Evolutionary conservation across 2,329 filamentous ascomycete species (phyloP).

Genomic region (Lecanicillium sp.): DNA sequence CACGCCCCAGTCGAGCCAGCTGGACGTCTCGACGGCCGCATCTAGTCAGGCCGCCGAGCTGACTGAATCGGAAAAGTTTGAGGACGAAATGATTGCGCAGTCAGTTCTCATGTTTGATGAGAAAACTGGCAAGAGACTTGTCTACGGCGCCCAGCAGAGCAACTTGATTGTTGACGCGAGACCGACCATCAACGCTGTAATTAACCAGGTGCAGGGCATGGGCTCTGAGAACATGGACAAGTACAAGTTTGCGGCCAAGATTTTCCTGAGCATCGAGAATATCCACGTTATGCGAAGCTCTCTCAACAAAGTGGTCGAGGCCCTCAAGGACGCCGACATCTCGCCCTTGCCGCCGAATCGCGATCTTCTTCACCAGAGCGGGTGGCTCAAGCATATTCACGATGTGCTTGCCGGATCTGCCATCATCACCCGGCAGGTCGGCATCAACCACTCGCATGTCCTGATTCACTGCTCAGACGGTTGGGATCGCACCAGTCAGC

Average conservation of each 20-base stretch:
- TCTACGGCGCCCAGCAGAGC: slow-evolving; percentile 88
- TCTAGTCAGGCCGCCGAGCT: slow-evolving; percentile 41
- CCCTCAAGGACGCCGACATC: slow-evolving; percentile 87
- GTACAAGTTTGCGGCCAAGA: slow-evolving; percentile 86
- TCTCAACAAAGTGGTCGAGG: slow-evolving; percentile 78
- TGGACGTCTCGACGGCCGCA: slow-evolving; percentile 37
- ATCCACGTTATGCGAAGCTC: slow-evolving; percentile 98
- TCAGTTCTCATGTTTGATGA: slow-evolving; percentile 43
- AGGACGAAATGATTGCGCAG: slow-evolving; percentile 57
- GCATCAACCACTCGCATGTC: slow-evolving; percentile 88
- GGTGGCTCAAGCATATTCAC: slow-evolving; percentile 85
- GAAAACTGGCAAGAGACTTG: slow-evolving; percentile 54
- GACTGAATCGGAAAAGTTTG: slow-evolving; percentile 57
- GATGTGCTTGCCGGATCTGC: slow-evolving; percentile 78
- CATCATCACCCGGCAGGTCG: slow-evolving; percentile 80
- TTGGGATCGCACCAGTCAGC: slow-evolving; percentile 94
- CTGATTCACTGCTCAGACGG: slow-evolving; percentile 97
- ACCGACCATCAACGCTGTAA: slow-evolving; percentile 87
- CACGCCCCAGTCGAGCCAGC: slow-evolving; percentile 40
- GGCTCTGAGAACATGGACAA: slow-evolving; percentile 98
- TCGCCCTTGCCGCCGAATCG: slow-evolving; percentile 75
- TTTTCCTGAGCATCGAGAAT: slow-evolving; percentile 93
- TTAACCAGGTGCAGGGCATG: slow-evolving; percentile 87
- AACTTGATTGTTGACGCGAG: slow-evolving; percentile 96
- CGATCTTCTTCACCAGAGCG: slow-evolving; percentile 74